Conservation (phyloP, 1,284 basidiomycete species). For the Cryptococcus sp. region DNA sequence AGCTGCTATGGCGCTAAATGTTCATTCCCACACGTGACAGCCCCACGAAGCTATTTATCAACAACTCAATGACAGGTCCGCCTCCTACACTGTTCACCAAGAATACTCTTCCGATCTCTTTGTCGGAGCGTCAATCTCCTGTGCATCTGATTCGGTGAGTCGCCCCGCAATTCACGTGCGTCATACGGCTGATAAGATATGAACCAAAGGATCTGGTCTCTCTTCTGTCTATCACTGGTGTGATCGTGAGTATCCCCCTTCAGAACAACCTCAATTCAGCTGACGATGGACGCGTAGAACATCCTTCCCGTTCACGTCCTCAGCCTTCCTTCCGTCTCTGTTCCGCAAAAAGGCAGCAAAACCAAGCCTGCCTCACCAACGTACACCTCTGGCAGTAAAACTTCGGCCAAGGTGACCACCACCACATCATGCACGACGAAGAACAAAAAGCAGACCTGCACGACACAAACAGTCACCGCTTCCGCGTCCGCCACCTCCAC, state of each 20-base stretch:
- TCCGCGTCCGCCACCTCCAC: conserved; percentile 11
- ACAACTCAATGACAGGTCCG: conserved; percentile 48
- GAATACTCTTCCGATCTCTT: conserved; percentile 57
- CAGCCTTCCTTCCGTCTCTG: conserved; percentile 19
- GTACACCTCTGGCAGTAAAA: conserved; percentile 2
- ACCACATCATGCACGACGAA: conserved; percentile 19
- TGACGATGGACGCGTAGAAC: conserved; percentile 14
- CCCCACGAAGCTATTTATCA: conserved; percentile 54
- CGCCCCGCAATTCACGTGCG: neutral
- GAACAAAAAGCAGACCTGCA: conserved; percentile 21
- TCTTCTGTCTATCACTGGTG: conserved; percentile 29
- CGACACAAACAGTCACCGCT: conserved; percentile 13
- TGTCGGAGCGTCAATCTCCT: conserved; percentile 55
- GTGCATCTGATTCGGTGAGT: conserved; percentile 39
- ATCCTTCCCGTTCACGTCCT: conserved; percentile 39
- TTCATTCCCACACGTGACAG: conserved; percentile 7
- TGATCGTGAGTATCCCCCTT: conserved; percentile 22
- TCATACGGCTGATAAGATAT: neutral
- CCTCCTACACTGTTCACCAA: conserved; percentile 52
- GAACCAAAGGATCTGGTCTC: conserved; percentile 25
- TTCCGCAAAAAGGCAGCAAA: conserved; percentile 9
- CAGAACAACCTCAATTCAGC: neutral
- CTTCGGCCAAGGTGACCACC: conserved; percentile 11
- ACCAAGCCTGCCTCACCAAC: neutral
- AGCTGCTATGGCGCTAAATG: no score